phyloP scores from a whole-genome alignment of 371 early-diverging fungal species.

The Rhizopus microsporus region DNA sequence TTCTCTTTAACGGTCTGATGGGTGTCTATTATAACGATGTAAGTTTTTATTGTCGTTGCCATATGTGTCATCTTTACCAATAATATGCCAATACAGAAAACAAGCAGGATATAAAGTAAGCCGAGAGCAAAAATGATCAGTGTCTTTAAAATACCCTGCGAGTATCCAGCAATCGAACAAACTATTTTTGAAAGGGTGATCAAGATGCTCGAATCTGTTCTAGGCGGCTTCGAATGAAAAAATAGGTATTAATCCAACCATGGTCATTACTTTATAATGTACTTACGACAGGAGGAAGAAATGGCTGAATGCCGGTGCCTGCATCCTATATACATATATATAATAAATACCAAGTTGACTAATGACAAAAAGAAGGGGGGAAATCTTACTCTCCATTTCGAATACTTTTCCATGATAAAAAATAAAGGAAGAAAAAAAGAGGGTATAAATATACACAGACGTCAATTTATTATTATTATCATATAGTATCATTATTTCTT shows the following conservation, averaged over 20 bases:
- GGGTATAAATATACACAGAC: not conserved
- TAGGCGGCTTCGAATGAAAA: slow-evolving; percentile 32
- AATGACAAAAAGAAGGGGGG: not conserved
- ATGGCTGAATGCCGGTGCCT: slow-evolving; percentile 89
- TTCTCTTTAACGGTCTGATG: slow-evolving; percentile 39
- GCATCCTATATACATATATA: slow-evolving; percentile 53
- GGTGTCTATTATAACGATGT: slow-evolving; percentile 28
- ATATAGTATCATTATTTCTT: slow-evolving; percentile 6
- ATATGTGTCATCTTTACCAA: slow-evolving; percentile 28
- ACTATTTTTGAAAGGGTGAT: slow-evolving; percentile 34
- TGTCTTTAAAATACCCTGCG: slow-evolving; percentile 50
- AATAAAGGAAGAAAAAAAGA: slow-evolving; percentile 9
- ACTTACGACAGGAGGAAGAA: slow-evolving; percentile 77
- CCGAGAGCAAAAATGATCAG: slow-evolving; percentile 32
- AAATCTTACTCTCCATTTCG: slow-evolving; percentile 64
- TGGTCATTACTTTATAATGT: not conserved
- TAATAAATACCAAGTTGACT: not conserved
- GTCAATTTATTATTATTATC: not conserved
- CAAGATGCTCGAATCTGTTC: slow-evolving; percentile 39
- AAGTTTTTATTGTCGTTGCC: not conserved
- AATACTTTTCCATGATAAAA: slow-evolving; percentile 62
- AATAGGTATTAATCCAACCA: not conserved
- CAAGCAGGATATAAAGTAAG: slow-evolving; percentile 38
- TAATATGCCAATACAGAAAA: slow-evolving; percentile 29
- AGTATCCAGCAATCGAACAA: slow-evolving; percentile 46